phyloP scores from a whole-genome alignment of 176 grass and related monocot species.

The Microstegium vimineum region DNA sequence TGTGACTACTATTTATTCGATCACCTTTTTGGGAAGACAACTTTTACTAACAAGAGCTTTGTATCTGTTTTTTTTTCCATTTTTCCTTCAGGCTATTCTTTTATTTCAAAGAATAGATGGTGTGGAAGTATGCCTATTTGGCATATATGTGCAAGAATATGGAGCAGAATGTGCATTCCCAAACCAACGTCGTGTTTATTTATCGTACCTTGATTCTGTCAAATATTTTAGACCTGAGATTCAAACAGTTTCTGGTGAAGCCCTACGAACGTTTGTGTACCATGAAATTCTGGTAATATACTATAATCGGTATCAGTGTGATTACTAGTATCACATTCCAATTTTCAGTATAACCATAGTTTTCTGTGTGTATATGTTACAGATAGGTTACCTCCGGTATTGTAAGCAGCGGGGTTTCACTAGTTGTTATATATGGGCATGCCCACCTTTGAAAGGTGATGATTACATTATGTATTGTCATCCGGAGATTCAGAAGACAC shows the following conservation, averaged over 20 bases:
- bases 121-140: constrained; percentile 93
- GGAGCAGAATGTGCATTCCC: constrained; percentile 75
- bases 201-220: constrained; percentile 94
- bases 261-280: constrained; percentile 86
- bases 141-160: constrained; percentile 98
- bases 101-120: constrained; percentile 97
- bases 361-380: constrained; percentile 27
- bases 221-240: constrained; percentile 93
- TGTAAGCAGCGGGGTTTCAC: constrained; percentile 92
- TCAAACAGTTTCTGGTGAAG: constrained; percentile 68
- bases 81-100: constrained; percentile 66
- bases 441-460: constrained; percentile 87
- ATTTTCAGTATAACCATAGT: constrained; percentile 5
- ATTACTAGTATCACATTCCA: background rate
- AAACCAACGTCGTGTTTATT: constrained; percentile 85
- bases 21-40: background rate
- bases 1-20: constrained; percentile 1
- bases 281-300: constrained; percentile 94
- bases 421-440: constrained; percentile 98
- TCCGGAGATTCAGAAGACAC: constrained; percentile 98
- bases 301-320: background rate
- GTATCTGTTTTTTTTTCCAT: background rate
- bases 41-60: background rate
- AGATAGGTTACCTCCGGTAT: constrained; percentile 91
- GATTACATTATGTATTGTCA: constrained; percentile 98